Percentiles rank a stretch among this genome's conserved stretches.
These are phyloP conservation scores for Omphalotus guepiniiformis DNA, from an alignment of 768 basidiomycete genomes.

Conservation along the genomic window DNA sequence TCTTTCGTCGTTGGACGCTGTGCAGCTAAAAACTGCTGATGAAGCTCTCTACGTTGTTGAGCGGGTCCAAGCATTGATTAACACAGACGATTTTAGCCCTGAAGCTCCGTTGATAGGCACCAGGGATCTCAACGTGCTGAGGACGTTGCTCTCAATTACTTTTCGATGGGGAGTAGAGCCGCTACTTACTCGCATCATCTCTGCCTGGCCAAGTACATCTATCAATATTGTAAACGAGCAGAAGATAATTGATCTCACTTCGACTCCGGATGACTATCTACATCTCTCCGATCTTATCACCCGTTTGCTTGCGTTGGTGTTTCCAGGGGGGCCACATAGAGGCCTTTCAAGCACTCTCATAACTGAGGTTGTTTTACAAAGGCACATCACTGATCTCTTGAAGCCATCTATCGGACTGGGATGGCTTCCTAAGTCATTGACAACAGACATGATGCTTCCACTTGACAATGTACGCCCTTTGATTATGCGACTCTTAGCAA, in stretches of 20 bases:
- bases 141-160: slow-evolving; percentile 60
- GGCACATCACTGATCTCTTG: slow-evolving; percentile 55
- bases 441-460: slow-evolving; percentile 30
- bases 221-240: slow-evolving; percentile 15
- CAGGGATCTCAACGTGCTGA: slow-evolving; percentile 58
- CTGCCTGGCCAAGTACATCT: slow-evolving; percentile 34
- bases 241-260: slow-evolving; percentile 42
- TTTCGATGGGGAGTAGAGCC: slow-evolving; percentile 72
- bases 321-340: slow-evolving; percentile 48
- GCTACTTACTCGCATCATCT: slow-evolving; percentile 39
- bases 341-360: slow-evolving; percentile 56
- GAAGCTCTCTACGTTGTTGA: slow-evolving; percentile 50
- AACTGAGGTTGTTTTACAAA: slow-evolving; percentile 50
- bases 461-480: slow-evolving; percentile 46
- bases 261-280: slow-evolving; percentile 36
- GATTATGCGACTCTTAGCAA: slow-evolving; percentile 52
- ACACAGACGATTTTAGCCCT: slow-evolving; percentile 15
- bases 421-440: slow-evolving; percentile 61
- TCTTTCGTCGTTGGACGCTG: slow-evolving; percentile 29
- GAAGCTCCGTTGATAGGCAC: slow-evolving; percentile 48
- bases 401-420: slow-evolving; percentile 60
- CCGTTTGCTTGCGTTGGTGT: slow-evolving; percentile 45
- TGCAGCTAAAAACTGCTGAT: slow-evolving; percentile 51
- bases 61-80: slow-evolving; percentile 42
- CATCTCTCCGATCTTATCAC: slow-evolving; percentile 38